phyloP scores from a whole-genome alignment of 73 alveolate species.

The Tetrahymena malaccensis region DNA sequence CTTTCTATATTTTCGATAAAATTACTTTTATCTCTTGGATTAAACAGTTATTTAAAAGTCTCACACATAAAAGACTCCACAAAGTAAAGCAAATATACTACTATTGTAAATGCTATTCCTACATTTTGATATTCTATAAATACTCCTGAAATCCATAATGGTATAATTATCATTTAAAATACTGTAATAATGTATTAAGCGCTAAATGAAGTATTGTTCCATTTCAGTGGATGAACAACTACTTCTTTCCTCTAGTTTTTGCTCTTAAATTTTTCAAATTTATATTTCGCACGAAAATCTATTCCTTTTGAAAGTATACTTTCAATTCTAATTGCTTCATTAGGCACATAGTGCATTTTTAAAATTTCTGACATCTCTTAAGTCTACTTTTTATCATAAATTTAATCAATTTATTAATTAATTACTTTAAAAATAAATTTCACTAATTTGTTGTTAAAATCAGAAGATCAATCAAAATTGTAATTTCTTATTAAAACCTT shows the following conservation, averaged over 20 bases:
- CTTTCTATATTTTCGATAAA: too few species aligned
- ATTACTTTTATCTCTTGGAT: neutral
- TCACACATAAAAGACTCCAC: neutral
- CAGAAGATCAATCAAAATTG: too few species aligned
- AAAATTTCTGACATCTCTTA: neutral
- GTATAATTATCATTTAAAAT: too few species aligned
- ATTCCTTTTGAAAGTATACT: neutral
- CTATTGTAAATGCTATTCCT: neutral
- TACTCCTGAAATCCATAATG: neutral
- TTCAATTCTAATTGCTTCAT: neutral
- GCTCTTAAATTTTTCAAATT: too few species aligned
- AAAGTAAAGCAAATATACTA: neutral
- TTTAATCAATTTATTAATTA: too few species aligned
- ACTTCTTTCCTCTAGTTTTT: neutral
- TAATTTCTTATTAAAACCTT: too few species aligned
- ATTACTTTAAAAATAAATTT: too few species aligned
- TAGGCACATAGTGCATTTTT: neutral
- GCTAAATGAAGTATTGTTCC: neutral
- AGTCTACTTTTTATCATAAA: too few species aligned
- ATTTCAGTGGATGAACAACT: neutral
- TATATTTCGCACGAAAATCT: neutral
- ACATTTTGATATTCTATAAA: neutral
- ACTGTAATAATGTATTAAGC: neutral
- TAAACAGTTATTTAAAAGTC: neutral
- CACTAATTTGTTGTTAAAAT: too few species aligned